Conservation (phyloP, 495 filamentous ascomycete genomes). For the Lindgomyces ingoldianus region DNA sequence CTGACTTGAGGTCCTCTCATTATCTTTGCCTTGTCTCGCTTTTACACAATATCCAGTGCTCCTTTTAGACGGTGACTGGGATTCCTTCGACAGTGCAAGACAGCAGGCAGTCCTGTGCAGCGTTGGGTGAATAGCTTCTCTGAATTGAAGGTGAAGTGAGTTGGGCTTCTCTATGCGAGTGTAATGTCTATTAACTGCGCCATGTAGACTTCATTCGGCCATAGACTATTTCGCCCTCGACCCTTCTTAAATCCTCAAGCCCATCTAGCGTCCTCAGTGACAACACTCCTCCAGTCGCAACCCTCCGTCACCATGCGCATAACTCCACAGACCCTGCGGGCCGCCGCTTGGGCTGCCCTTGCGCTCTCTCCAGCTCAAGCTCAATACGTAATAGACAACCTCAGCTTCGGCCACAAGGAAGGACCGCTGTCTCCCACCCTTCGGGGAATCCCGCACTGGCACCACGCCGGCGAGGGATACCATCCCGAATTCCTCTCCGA, state of each 20-base stretch:
- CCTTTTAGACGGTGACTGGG: not conserved
- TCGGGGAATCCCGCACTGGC: constrained; percentile 63
- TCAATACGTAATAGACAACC: constrained; percentile 64
- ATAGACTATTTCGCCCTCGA: not conserved
- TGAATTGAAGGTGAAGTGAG: constrained; percentile 8
- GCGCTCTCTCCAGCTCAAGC: constrained; percentile 57
- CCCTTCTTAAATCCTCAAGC: not conserved
- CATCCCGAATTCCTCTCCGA: constrained; percentile 79
- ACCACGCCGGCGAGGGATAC: constrained; percentile 67
- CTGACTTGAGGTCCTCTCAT: not conserved
- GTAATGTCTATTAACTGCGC: not conserved
- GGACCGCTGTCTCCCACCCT: constrained; percentile 58
- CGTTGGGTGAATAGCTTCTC: not conserved
- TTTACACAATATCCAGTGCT: constrained; percentile 14
- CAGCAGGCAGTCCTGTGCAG: not conserved
- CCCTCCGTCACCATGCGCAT: constrained; percentile 33
- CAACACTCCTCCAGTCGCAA: not conserved
- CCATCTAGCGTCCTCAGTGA: not conserved
- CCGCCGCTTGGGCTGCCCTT: constrained; percentile 24
- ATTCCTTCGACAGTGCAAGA: constrained; percentile 1
- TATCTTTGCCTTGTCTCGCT: not conserved
- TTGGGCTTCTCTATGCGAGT: not conserved
- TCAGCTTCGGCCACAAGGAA: constrained; percentile 73
- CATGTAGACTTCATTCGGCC: constrained; percentile 3
- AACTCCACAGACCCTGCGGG: constrained; percentile 18